A percentile compares a stretch with the other conserved stretches of the same genome.
Conservation (phyloP, 2,329 filamentous ascomycete genomes). For the Didymella arachidicola region DNA sequence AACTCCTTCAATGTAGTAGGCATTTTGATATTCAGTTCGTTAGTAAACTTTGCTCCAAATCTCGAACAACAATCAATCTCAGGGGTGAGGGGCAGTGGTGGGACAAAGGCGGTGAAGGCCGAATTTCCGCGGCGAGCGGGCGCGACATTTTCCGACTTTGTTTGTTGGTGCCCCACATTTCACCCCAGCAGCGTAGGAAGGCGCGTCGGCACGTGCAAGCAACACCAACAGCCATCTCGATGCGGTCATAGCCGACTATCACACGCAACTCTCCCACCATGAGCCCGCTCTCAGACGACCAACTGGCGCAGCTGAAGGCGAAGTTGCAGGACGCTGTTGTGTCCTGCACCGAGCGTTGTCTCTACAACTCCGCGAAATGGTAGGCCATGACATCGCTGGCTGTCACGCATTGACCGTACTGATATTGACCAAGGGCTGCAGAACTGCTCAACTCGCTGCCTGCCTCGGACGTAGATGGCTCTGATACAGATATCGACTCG, state of each 20-base stretch:
- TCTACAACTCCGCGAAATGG: slow-evolving; percentile 98
- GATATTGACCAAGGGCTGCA: slow-evolving; percentile 73
- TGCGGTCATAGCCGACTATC: slow-evolving; percentile 21
- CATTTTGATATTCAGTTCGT: slow-evolving; percentile 54
- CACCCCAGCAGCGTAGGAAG: slow-evolving; percentile 24
- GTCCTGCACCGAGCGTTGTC: slow-evolving; percentile 90
- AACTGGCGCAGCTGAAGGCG: slow-evolving; percentile 68
- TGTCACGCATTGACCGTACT: slow-evolving; percentile 21
- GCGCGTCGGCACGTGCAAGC: slow-evolving; percentile 31
- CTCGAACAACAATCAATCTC: slow-evolving; percentile 9
- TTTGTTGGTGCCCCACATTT: slow-evolving; percentile 30
- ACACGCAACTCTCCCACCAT: slow-evolving; percentile 26
- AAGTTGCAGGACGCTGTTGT: slow-evolving; percentile 85
- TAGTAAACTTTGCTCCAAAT: not conserved
- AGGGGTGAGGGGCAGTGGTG: slow-evolving; percentile 24
- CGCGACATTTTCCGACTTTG: slow-evolving; percentile 29
- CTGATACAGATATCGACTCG: slow-evolving; percentile 66
- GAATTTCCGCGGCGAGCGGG: slow-evolving; percentile 29
- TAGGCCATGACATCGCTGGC: slow-evolving; percentile 49
- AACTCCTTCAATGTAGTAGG: slow-evolving; percentile 84
- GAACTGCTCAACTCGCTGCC: slow-evolving; percentile 89
- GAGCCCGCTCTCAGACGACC: slow-evolving; percentile 50
- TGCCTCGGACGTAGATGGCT: slow-evolving; percentile 59
- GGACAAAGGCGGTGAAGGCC: slow-evolving; percentile 28
- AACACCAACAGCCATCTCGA: slow-evolving; percentile 16